Conservation (phyloP, 2,329 filamentous ascomycete genomes). For the Clarireedia monteithiana region DNA sequence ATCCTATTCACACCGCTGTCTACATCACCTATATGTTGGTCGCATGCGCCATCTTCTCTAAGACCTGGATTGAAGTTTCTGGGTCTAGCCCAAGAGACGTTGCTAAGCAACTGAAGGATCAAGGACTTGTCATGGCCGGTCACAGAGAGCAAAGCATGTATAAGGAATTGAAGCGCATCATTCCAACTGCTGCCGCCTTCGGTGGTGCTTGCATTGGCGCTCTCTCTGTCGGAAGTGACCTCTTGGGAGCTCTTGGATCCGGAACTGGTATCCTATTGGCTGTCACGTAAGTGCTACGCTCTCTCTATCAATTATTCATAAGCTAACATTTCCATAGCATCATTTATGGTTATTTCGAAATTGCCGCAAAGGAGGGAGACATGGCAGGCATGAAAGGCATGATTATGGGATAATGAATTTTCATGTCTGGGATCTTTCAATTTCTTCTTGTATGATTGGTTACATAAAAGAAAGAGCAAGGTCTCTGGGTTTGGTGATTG, state of each 20-base stretch:
- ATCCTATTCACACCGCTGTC: conserved; percentile 91
- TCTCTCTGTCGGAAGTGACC: conserved; percentile 89
- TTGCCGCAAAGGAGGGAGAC: conserved; percentile 97
- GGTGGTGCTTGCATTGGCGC: conserved; percentile 98
- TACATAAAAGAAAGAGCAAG: conserved; percentile 8
- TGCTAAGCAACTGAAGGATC: conserved; percentile 99
- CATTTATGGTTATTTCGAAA: conserved; percentile 99
- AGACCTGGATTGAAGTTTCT: conserved; percentile 99
- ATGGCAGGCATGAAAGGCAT: conserved; percentile 73
- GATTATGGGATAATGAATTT: conserved; percentile 53
- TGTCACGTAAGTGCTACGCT: conserved; percentile 71
- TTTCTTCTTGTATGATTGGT: conserved; percentile 18
- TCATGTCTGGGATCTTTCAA: conserved; percentile 13
- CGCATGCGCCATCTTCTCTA: conserved; percentile 96
- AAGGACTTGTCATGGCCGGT: conserved; percentile 98
- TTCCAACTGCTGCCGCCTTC: conserved; percentile 94
- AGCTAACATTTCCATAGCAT: conserved; percentile 53
- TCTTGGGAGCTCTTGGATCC: conserved; percentile 90
- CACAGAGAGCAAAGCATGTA: conserved; percentile 99
- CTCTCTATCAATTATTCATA: conserved; percentile 20
- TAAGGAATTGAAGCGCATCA: conserved; percentile 99
- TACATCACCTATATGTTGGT: conserved; percentile 98
- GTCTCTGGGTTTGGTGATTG: not conserved
- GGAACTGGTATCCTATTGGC: conserved; percentile 97
- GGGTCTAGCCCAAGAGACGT: conserved; percentile 96